Percentiles rank a stretch among this genome's conserved stretches.
phyloP scores from a whole-genome alignment of 768 basidiomycete genomes.

The Suillus weaverae region DNA sequence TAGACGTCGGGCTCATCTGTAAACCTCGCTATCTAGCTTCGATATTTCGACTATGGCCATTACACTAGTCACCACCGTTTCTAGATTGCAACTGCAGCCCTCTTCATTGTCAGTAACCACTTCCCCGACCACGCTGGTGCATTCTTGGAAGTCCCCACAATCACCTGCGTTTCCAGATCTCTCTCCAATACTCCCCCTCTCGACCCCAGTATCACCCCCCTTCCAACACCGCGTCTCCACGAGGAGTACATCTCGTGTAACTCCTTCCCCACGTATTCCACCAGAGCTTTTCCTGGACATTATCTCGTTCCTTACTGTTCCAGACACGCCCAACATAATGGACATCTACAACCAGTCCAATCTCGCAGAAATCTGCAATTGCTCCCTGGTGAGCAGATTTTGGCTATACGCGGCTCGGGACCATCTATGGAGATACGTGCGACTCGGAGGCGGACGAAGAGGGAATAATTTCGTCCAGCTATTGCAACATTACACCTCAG shows the following conservation, averaged over 20 bases:
- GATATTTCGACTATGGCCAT: not conserved
- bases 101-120: not conserved
- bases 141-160: slow-evolving; percentile 2
- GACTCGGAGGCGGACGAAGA: slow-evolving; percentile 19
- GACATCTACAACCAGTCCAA: slow-evolving; percentile 18
- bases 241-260: not conserved
- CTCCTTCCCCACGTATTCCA: slow-evolving; percentile 21
- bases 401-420: slow-evolving; percentile 28
- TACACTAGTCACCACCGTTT: not conserved
- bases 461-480: slow-evolving; percentile 23
- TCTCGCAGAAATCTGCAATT: slow-evolving; percentile 22
- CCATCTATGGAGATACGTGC: slow-evolving; percentile 24
- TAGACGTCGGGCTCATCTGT: not conserved
- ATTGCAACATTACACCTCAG: slow-evolving; percentile 18
- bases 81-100: not conserved
- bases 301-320: slow-evolving; percentile 27
- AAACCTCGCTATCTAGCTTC: not conserved
- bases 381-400: slow-evolving; percentile 32
- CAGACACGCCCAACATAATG: slow-evolving; percentile 9
- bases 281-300: slow-evolving; percentile 32
- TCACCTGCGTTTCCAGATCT: not conserved
- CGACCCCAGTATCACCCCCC: not conserved
- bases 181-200: not conserved
- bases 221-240: not conserved
- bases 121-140: not conserved